phyloP scores from a whole-genome alignment of 176 grass and related monocot genomes.

The Aegilops speltoides region DNA sequence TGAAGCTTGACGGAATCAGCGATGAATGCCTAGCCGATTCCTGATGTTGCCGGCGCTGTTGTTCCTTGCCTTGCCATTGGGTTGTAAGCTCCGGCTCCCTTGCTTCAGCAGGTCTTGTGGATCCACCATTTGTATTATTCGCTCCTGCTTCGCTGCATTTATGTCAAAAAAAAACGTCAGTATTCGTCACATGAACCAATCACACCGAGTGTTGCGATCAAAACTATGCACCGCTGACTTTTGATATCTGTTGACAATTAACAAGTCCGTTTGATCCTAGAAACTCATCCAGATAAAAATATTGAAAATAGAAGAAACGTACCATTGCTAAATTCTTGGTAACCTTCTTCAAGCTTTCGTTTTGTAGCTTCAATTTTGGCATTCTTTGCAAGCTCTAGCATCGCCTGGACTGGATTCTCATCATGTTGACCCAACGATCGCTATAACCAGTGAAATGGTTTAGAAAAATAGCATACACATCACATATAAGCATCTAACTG shows the following conservation, averaged over 20 bases:
- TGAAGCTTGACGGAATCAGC: not conserved
- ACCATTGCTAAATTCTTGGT: conserved; percentile 67
- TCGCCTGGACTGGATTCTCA: conserved; percentile 3
- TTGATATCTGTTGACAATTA: not conserved
- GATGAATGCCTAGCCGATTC: conserved; percentile 10
- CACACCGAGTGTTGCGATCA: not conserved
- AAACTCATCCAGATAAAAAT: not conserved
- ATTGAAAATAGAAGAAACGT: not conserved
- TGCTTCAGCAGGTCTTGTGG: conserved; percentile 64
- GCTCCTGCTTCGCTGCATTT: conserved; percentile 60
- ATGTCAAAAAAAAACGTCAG: not conserved
- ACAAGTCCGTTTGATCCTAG: not conserved
- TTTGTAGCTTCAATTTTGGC: conserved; percentile 57
- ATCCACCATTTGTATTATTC: conserved; percentile 68
- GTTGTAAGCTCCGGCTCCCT: conserved; percentile 21
- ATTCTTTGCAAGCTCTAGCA: not conserved
- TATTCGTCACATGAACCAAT: not conserved
- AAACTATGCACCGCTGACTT: not conserved
- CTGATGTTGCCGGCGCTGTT: conserved; percentile 1
- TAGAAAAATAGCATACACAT: not conserved
- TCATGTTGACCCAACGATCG: not conserved
- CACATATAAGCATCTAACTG: not conserved
- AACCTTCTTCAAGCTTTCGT: conserved; percentile 66
- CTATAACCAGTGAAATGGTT: not conserved
- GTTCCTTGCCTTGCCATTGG: conserved; percentile 32